Conservation (phyloP, 768 basidiomycete genomes). For the Boletus edulis region DNA sequence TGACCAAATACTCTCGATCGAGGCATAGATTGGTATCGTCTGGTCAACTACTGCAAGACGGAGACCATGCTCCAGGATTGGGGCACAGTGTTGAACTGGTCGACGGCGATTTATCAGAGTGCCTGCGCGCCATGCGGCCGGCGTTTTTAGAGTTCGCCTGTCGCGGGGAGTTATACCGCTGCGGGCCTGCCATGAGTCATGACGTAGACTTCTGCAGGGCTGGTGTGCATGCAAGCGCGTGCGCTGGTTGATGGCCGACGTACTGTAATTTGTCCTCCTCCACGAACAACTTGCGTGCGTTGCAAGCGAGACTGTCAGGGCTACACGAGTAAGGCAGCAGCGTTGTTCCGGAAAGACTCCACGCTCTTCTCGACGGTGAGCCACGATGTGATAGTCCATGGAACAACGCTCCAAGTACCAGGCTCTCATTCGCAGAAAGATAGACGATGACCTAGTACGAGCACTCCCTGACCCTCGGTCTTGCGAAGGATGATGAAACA, state of each 20-base stretch:
- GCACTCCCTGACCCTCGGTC: not conserved
- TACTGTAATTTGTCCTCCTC: too few relatives aligned
- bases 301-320: not conserved
- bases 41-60: constrained; percentile 48
- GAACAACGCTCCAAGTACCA: not conserved
- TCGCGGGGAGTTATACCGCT: too few relatives aligned
- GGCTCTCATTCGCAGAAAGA: not conserved
- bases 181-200: too few relatives aligned
- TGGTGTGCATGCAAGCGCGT: too few relatives aligned
- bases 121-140: too few relatives aligned
- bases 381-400: not conserved
- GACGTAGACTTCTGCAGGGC: too few relatives aligned
- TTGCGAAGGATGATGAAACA: constrained; percentile 66
- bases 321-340: not conserved
- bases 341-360: not conserved
- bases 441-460: not conserved
- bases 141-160: too few relatives aligned
- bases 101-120: not conserved
- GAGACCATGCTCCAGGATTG: not conserved
- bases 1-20: too few relatives aligned
- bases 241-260: too few relatives aligned
- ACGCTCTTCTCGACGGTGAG: not conserved
- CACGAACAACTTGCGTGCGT: not conserved
- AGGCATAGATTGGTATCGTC: constrained; percentile 14
- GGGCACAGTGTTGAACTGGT: not conserved